Evolutionary conservation across 306 rosid genomes (phyloP), one percentile per base, ranked within the genome.

Genomic region (Citrullus colocynthis): DNA sequence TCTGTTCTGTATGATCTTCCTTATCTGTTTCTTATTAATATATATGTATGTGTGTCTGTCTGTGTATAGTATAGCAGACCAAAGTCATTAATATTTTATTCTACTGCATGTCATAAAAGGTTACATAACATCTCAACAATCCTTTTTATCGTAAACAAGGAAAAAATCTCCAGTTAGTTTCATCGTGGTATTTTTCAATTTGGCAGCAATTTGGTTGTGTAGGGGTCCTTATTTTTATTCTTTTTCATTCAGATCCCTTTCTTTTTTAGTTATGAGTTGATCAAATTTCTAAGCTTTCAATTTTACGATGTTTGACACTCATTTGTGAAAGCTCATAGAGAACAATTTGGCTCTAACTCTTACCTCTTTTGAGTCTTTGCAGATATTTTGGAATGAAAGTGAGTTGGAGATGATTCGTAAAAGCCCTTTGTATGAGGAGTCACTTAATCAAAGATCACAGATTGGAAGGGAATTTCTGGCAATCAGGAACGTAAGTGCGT

Each of bases 361-460:
- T 61, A 5, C 12, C 48, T 42, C 64, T 28, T 79, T 58, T 84
- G 42, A 55, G 66, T 34, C 15, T 83, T 84, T 77, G 6, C 74
- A 93, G 98, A 86, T 88, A 81, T 88, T 89, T 81, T 93, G 96
- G 98, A 87, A 82, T 16, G 77, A 85, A 66, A 77, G 69, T 69
- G 98, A 93, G 90, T 80, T 93, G 88, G 91, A 86, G 79, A 84
- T 93, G 98, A 88, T 93, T 87, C 74, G 59, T 37, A 83, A 57
- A 75, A 91, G 95, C 82, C 81, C 85, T n/a, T 86, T 89, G 59
- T 88, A 86, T 81, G 87, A 80, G 64, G 91, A 89, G 85, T 85
- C 98, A 51, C 82, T 88, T 56, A 78, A 84, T 83, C 88, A 81
- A 41, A 89, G 85, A 81, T 89, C 84, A 70, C 87, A 85, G 78